A percentile compares a stretch with the other conserved stretches of the same genome.
These are phyloP conservation scores for Pseudogymnoascus sp. DNA, from an alignment of 2,329 filamentous ascomycete species.

Conservation along the genomic window DNA sequence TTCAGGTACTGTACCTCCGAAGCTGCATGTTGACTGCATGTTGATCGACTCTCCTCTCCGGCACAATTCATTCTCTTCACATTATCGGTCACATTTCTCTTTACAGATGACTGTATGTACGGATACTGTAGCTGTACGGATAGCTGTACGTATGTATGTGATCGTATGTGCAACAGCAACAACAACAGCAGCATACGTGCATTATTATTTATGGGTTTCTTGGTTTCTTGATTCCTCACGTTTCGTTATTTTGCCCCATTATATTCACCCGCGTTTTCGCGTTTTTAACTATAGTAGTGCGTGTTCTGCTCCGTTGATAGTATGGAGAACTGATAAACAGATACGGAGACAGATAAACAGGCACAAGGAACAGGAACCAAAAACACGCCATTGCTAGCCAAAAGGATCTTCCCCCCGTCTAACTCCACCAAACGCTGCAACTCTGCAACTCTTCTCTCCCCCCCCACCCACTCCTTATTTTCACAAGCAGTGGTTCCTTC, in stretches of 20 bases:
- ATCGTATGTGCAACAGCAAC: background rate
- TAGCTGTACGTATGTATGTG: background rate
- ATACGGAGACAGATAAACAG: background rate
- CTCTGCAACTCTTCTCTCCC: background rate
- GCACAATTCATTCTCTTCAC: background rate
- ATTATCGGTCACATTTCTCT: conserved; percentile 1
- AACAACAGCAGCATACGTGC: background rate
- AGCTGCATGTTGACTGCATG: background rate
- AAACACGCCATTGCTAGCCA: background rate
- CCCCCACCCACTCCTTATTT: background rate
- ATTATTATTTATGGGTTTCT: too few species aligned
- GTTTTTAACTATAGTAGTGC: background rate
- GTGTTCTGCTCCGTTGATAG: background rate
- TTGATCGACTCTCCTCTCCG: background rate
- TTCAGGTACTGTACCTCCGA: background rate
- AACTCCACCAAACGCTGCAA: background rate
- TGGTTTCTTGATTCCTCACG: background rate
- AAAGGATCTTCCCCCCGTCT: background rate
- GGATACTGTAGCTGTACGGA: background rate
- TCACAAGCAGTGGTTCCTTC: background rate
- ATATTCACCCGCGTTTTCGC: background rate
- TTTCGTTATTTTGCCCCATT: background rate
- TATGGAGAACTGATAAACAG: background rate
- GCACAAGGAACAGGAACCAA: background rate
- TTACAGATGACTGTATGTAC: background rate